Base-by-base conservation (phyloP, 2,329 filamentous ascomycete genomes). In the Diaporthe nobilis region DNA sequence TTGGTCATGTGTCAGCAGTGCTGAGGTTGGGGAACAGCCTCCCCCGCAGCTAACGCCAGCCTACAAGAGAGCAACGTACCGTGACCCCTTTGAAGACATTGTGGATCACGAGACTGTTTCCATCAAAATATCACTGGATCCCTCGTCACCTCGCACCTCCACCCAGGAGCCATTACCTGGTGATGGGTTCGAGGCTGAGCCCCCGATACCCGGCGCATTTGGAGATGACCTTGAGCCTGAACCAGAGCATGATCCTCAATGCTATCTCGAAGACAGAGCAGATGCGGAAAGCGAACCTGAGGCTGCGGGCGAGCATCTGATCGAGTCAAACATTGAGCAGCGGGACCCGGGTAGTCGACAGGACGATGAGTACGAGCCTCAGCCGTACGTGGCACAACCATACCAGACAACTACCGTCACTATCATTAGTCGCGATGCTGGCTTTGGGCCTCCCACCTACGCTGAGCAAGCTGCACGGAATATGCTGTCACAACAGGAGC, bases 401-500 rank as follows among this genome's bases (percentile, higher is more conserved):
- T 80, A 84, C n/a, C 82, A 85, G 68, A 84, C 86, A 77, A 88
- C 88, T 13, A 88, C 86, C 25, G 86, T 90, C 71, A 88, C 87
- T 7, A 87, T 90, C 57, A 80, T 90, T 44, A 86, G 87, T 12
- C 86, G 86, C 63, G 85, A 87, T 71, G 83, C 83, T 63, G 85
- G 86, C 67, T 85, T 86, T 65, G 79, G 75, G 71, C 79, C 81
- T 65, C 61, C 73, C 4, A 75, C 74, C 20, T 77, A 72, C 37
- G 71, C 60, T n/a, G 76, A 77, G 47, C 65, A 76, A 55, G 42
- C 58, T 49, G 53, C 71, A 47, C 78, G 79, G 60, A 72, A 76
- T 17, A 75, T 51, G 57, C 57, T 67, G 9, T 42, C 72, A n/a
- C 22, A 67, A 28, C 60, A 76, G 9, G 77, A 79, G 42, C 49